Conservation (phyloP, 2,329 filamentous ascomycete genomes). For the Colletotrichum simmondsii region DNA sequence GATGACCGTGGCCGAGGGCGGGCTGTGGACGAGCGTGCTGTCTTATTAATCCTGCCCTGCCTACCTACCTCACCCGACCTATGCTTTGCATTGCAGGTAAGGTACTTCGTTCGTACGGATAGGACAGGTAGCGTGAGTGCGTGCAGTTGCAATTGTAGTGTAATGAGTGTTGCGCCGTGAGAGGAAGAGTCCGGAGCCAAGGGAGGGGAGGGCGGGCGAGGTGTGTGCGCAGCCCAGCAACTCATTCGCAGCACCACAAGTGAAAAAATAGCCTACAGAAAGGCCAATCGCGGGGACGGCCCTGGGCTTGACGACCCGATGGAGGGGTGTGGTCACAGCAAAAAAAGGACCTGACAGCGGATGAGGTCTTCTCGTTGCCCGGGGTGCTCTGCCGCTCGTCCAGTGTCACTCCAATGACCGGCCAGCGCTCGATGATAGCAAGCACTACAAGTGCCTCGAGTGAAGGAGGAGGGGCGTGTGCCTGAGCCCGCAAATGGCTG, state of each 20-base stretch:
- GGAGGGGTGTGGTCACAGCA: slow-evolving; percentile 27
- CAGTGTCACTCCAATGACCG: slow-evolving; percentile 30
- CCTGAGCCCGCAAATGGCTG: not conserved
- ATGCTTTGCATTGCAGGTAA: not conserved
- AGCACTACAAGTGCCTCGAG: not conserved
- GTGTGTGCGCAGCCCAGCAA: slow-evolving; percentile 30
- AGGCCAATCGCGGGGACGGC: slow-evolving; percentile 16
- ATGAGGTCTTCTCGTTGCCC: slow-evolving; percentile 32
- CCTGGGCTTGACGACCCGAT: slow-evolving; percentile 1
- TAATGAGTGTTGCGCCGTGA: not conserved
- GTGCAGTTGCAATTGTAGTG: not conserved
- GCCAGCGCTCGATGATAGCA: slow-evolving; percentile 2
- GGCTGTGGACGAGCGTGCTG: slow-evolving; percentile 11
- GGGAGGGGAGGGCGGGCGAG: slow-evolving; percentile 8
- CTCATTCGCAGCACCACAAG: not conserved
- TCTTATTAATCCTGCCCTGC: slow-evolving; percentile 24
- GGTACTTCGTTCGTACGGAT: not conserved
- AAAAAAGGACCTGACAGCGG: slow-evolving; percentile 29
- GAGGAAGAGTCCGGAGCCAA: slow-evolving; percentile 18
- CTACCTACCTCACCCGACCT: not conserved
- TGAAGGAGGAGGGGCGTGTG: slow-evolving; percentile 8
- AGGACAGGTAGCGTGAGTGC: not conserved
- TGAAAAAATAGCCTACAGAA: slow-evolving; percentile 1
- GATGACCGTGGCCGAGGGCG: not conserved
- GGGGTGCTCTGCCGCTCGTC: slow-evolving; percentile 30